Conservation (phyloP, 176 grass and related monocot genomes). For the Alloteropsis semialata region DNA sequence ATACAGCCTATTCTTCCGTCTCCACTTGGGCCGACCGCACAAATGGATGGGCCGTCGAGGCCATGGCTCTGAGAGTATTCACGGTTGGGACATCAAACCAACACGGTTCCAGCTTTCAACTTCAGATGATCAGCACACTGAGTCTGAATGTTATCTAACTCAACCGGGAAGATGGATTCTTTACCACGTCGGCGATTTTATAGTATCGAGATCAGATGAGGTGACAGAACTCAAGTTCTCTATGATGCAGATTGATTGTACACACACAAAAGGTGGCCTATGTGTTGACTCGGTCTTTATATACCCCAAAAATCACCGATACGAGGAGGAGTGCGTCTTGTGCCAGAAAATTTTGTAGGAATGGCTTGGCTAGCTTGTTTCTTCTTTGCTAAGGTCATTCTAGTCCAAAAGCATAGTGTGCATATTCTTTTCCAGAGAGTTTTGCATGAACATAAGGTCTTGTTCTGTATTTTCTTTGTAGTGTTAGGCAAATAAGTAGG, state of each 20-base stretch:
- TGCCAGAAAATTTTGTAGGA: constrained; percentile 38
- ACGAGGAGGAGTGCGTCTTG: constrained; percentile 27
- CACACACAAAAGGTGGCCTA: constrained; percentile 76
- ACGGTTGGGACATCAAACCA: constrained; percentile 75
- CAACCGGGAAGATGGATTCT: constrained; percentile 56
- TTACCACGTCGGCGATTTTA: constrained; percentile 70
- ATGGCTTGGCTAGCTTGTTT: background rate
- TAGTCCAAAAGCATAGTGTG: constrained; percentile 4
- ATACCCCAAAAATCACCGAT: constrained; percentile 48
- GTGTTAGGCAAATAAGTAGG: background rate
- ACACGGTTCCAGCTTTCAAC: constrained; percentile 72
- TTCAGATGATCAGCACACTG: constrained; percentile 51
- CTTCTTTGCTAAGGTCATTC: background rate
- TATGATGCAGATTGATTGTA: constrained; percentile 90
- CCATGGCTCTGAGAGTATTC: constrained; percentile 49
- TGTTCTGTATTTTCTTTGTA: constrained; percentile 26
- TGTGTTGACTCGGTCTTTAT: constrained; percentile 69
- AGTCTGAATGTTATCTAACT: constrained; percentile 44
- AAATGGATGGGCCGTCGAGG: constrained; percentile 45
- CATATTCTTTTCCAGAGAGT: constrained; percentile 18
- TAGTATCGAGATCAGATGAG: constrained; percentile 36
- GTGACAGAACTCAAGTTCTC: constrained; percentile 67
- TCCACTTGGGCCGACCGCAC: constrained; percentile 57
- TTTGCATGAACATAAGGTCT: background rate
- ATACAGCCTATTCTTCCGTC: constrained; percentile 73